Percentiles rank a stretch among this genome's conserved stretches.
These are phyloP conservation scores for Nicotiana tabacum DNA, from an alignment of 257 asterid species.

Conservation along the genomic window DNA sequence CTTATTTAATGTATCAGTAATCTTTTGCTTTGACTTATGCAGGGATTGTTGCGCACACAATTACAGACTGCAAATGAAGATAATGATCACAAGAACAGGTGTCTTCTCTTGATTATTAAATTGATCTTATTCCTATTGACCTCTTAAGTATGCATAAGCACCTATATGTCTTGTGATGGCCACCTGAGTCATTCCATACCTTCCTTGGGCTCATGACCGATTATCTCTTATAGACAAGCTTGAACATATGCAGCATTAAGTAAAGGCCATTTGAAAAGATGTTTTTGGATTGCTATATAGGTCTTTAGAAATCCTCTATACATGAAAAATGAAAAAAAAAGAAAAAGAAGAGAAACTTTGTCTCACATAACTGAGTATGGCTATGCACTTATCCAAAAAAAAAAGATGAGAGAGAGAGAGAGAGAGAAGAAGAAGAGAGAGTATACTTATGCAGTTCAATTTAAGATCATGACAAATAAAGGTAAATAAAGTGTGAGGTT, in stretches of 20 bases:
- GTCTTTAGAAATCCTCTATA: not conserved
- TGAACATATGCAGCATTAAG: not conserved
- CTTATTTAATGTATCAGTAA: not conserved
- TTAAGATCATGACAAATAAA: not conserved
- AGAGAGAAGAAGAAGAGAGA: not conserved
- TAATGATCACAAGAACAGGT: constrained; percentile 80
- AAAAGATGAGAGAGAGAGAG: not conserved
- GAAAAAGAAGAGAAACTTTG: not conserved
- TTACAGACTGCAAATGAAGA: constrained; percentile 80
- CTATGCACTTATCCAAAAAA: not conserved
- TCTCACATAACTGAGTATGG: constrained; percentile 4
- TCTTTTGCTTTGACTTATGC: constrained; percentile 16
- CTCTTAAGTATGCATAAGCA: not conserved
- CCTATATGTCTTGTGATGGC: not conserved
- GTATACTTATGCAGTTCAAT: not conserved
- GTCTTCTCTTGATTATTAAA: constrained; percentile 8
- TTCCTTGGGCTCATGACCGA: not conserved
- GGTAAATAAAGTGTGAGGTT: not conserved
- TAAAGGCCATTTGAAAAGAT: not conserved
- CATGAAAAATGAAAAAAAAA: not conserved
- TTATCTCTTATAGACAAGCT: not conserved
- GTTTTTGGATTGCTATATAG: not conserved
- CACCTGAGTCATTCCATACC: not conserved
- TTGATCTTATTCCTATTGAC: not conserved
- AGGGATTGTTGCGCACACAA: constrained; percentile 87